A percentile compares a stretch with the other conserved stretches of the same genome.
phyloP scores from a whole-genome alignment of 179 eudicot species.

The Gypsophila paniculata region DNA sequence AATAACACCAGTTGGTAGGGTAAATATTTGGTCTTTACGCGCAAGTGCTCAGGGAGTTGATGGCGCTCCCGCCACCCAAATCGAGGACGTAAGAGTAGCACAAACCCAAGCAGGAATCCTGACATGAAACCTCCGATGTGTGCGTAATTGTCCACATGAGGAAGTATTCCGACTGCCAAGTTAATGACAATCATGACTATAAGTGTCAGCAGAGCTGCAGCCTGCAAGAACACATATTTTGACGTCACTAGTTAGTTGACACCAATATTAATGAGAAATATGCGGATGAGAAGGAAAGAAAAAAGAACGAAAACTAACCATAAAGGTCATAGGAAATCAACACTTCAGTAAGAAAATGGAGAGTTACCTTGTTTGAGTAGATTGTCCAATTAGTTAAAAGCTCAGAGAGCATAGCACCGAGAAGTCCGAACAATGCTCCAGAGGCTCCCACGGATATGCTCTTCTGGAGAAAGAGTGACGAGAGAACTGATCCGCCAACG shows the following conservation, averaged over 20 bases:
- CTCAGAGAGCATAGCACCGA: conserved; percentile 91
- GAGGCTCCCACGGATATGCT: conserved; percentile 91
- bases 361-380: conserved; percentile 68
- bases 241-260: not conserved
- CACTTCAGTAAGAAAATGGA: not conserved
- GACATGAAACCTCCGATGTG: conserved; percentile 78
- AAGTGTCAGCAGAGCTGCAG: conserved; percentile 67
- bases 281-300: too few species aligned
- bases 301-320: too few species aligned
- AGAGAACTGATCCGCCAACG: conserved; percentile 73
- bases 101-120: conserved; percentile 76
- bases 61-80: conserved; percentile 70
- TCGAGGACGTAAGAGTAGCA: conserved; percentile 64
- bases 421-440: conserved; percentile 88
- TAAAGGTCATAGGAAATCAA: not conserved
- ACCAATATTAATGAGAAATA: too few species aligned
- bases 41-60: conserved; percentile 55
- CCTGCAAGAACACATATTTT: conserved; percentile 36
- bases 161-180: conserved; percentile 74
- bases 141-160: conserved; percentile 81
- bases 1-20: conserved; percentile 49
- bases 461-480: conserved; percentile 59
- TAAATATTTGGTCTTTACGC: conserved; percentile 55
- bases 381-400: conserved; percentile 82
- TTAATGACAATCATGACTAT: conserved; percentile 60